Conservation (phyloP, 176 grass and related monocot species). For the Eleusine indica region DNA sequence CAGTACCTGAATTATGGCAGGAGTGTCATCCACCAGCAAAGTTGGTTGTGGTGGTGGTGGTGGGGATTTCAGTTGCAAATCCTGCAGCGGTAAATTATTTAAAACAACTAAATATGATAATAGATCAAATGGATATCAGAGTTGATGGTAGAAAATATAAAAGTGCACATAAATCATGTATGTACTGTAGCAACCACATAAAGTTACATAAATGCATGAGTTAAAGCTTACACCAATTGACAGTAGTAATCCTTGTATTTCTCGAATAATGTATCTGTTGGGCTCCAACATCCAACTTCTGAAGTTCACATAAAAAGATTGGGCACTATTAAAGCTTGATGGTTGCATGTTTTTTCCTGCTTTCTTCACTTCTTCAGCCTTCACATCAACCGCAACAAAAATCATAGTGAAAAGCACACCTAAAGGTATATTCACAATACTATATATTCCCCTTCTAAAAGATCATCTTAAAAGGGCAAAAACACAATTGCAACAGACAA, state of each 20-base stretch:
- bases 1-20: conserved; percentile 84
- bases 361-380: no score
- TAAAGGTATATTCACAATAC: no score
- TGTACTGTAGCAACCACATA: no score
- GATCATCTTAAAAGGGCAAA: neutral
- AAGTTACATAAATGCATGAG: no score
- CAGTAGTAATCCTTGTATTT: no score
- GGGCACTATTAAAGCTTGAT: neutral
- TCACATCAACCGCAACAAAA: no score
- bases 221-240: no score
- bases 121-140: neutral
- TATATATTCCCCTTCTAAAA: neutral
- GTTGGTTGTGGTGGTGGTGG: conserved; percentile 53
- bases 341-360: neutral
- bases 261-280: neutral
- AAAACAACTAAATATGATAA: conserved; percentile 15
- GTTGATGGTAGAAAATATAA: neutral
- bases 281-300: neutral
- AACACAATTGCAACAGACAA: neutral
- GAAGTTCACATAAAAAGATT: neutral
- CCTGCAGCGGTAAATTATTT: conserved; percentile 52
- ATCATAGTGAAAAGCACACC: no score
- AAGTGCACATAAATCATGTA: neutral
- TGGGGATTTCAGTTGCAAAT: conserved; percentile 85
- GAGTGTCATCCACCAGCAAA: conserved; percentile 62